Evolutionary conservation across 179 eudicot species (phyloP).

Genomic region (Corrigiola litoralis): DNA sequence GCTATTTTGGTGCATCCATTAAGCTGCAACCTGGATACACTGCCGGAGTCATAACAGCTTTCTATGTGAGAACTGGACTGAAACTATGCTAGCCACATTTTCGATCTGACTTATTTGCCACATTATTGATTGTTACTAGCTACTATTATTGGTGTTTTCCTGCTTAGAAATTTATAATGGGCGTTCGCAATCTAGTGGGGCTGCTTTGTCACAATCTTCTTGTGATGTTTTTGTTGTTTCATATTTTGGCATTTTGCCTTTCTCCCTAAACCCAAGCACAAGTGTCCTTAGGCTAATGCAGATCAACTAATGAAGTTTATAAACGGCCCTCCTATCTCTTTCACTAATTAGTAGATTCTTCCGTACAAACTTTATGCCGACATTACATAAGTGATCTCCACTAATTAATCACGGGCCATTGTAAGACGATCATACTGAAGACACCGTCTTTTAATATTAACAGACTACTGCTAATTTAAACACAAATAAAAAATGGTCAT

Average conservation of each 20-base stretch:
- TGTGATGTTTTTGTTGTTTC: slow-evolving; percentile 1
- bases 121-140: neutral
- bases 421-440: neutral
- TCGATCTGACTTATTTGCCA: neutral
- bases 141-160: neutral
- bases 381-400: neutral
- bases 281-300: neutral
- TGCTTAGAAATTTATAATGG: neutral
- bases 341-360: neutral
- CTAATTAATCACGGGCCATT: slow-evolving; percentile 13
- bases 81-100: too few relatives aligned
- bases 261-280: neutral
- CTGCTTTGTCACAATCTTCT: neutral
- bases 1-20: slow-evolving; percentile 65
- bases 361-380: neutral
- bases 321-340: neutral
- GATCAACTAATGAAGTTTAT: neutral
- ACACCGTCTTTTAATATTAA: neutral
- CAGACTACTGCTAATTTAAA: neutral
- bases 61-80: slow-evolving; percentile 46
- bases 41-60: slow-evolving; percentile 81
- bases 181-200: slow-evolving; percentile 15
- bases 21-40: slow-evolving; percentile 89
- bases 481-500: neutral
- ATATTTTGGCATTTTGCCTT: slow-evolving; percentile 12